Evolutionary conservation across 2,329 filamentous ascomycete species (phyloP), one percentile per base, ranked within the genome.

Genomic region (Botryotinia narcissicola): DNA sequence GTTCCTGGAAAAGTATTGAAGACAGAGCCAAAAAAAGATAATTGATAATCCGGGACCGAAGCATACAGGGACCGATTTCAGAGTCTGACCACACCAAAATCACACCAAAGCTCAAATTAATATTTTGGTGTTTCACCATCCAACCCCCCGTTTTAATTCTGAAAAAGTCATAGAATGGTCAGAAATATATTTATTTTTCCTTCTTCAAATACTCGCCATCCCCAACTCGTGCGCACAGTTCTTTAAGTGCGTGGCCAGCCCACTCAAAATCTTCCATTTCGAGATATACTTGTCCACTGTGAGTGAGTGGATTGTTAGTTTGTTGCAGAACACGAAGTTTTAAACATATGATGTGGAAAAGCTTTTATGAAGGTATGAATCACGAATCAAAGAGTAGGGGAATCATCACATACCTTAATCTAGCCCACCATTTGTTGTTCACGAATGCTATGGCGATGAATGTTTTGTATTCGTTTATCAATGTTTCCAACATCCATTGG

Each of bases 201-300:
- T 22, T 25, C 16, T 68, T 63, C 40, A 79, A 40, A 73, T 74
- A 80, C 57, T 80, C 78, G 9, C 84, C 84, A 64, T 81, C 83
- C 61, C 82, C 83, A 46, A 87, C 86, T 76, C 86, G 82, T 60
- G 84, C 84, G 78, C 87, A 90, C 8, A 92, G 77, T 48, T 84
- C 83, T 64, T 81, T 80, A 63, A 81, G 63, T 10, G 62, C 74
- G 32, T 76, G 80, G 0, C 86, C 93, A 6, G 87, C 86, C 87
- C 88, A 93, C 80, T 91, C 88, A 79, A 96, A 97, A 81, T 98
- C 94, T 20, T 86, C 85, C 76, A 91, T 81, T 40, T 93, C 93
- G n/a, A 98, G 83, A 80, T 96, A 98, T 0, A 96, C 87, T 85
- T 97, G 94, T 22, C 89, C 93, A 80, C 92, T 94, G 63, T 22